A percentile compares a stretch with the other conserved stretches of the same genome.
Evolutionary conservation across 805 yeast species (phyloP).

Genomic region (Ogataea thermomethanolica): DNA sequence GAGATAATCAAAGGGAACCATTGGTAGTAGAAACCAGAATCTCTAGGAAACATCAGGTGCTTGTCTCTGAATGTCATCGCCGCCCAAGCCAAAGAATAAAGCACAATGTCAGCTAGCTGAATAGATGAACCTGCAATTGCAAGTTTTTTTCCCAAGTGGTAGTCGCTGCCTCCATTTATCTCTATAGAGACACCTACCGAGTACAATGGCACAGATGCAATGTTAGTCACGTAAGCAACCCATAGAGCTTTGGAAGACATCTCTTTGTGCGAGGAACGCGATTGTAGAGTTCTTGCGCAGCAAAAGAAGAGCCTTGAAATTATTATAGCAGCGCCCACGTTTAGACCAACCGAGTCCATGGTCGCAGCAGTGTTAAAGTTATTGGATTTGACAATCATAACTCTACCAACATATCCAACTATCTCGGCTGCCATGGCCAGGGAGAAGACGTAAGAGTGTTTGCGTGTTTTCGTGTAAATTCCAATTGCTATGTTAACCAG

Average conservation of each 20-base stretch:
- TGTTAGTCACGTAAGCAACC: not conserved
- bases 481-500: conserved; percentile 40
- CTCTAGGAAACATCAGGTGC: not conserved
- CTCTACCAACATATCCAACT: conserved; percentile 64
- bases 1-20: conserved; percentile 44
- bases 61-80: not conserved
- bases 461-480: conserved; percentile 48
- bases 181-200: conserved; percentile 48
- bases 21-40: conserved; percentile 28
- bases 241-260: not conserved
- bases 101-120: conserved; percentile 64
- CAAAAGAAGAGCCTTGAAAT: conserved; percentile 74
- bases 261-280: not conserved
- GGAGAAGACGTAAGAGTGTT: conserved; percentile 57
- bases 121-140: conserved; percentile 77
- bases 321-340: conserved; percentile 75
- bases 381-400: conserved; percentile 39
- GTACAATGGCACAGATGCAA: not conserved
- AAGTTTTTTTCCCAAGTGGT: conserved; percentile 52
- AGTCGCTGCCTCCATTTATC: conserved; percentile 28
- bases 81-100: not conserved
- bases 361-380: conserved; percentile 41
- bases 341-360: conserved; percentile 63
- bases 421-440: conserved; percentile 58
- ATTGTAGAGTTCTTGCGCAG: conserved; percentile 56